phyloP scores from a whole-genome alignment of 1,284 basidiomycete species.

The Takashimella tepidaria region DNA sequence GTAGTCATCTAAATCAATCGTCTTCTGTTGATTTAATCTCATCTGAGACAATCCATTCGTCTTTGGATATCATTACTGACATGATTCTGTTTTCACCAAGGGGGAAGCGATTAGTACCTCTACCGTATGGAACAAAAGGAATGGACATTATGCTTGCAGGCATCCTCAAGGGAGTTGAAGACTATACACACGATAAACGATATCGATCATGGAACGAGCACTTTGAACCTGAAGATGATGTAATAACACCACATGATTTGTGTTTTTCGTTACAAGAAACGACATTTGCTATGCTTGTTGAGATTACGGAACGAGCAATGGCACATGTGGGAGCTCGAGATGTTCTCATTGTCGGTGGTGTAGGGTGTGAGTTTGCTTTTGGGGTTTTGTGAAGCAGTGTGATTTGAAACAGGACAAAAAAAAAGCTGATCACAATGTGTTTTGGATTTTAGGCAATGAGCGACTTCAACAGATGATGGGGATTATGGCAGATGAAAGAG shows the following conservation, averaged over 20 bases:
- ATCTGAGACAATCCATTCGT: not conserved
- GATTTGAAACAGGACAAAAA: not conserved
- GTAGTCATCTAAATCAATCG: slow-evolving; percentile 20
- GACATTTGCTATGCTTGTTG: slow-evolving; percentile 97
- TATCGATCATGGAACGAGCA: slow-evolving; percentile 51
- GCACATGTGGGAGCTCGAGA: slow-evolving; percentile 95
- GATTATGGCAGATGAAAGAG: slow-evolving; percentile 87
- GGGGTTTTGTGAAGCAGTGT: not conserved
- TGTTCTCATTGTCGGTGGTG: slow-evolving; percentile 95
- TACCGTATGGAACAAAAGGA: slow-evolving; percentile 97
- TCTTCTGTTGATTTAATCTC: not conserved
- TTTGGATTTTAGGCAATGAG: slow-evolving; percentile 77
- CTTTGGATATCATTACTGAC: not conserved
- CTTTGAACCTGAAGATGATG: slow-evolving; percentile 53
- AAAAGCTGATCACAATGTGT: no score
- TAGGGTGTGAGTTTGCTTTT: slow-evolving; percentile 70
- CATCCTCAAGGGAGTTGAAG: slow-evolving; percentile 81
- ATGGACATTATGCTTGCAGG: slow-evolving; percentile 98
- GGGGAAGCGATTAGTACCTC: slow-evolving; percentile 61
- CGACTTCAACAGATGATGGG: slow-evolving; percentile 98
- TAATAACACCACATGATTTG: slow-evolving; percentile 87
- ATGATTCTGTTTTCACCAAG: slow-evolving; percentile 21
- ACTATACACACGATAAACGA: slow-evolving; percentile 74
- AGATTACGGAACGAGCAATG: slow-evolving; percentile 99
- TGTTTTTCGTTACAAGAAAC: slow-evolving; percentile 98